Conservation (phyloP, 202 grass and related monocot species). For the Bolboschoenoplectus hybrid region DNA sequence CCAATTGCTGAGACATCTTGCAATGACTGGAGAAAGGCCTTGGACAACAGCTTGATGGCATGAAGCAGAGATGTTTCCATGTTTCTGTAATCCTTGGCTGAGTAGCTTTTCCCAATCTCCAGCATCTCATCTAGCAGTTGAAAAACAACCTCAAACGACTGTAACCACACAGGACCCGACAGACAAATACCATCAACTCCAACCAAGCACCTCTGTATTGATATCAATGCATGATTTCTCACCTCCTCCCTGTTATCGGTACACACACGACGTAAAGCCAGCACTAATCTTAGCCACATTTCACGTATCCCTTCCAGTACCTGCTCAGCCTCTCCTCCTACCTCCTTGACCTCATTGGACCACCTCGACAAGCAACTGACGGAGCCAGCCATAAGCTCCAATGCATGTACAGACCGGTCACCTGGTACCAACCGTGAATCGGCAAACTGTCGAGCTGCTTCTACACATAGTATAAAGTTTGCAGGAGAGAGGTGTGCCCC, state of each 20-base stretch:
- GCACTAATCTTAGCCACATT: slow-evolving; percentile 94
- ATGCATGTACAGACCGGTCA: slow-evolving; percentile 86
- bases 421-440: slow-evolving; percentile 84
- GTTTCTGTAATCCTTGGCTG: slow-evolving; percentile 88
- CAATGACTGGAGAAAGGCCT: slow-evolving; percentile 87
- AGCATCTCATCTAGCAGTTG: slow-evolving; percentile 88
- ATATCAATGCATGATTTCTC: slow-evolving; percentile 83
- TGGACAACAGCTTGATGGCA: slow-evolving; percentile 79
- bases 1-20: slow-evolving; percentile 68
- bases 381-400: slow-evolving; percentile 85
- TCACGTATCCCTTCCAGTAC: slow-evolving; percentile 88
- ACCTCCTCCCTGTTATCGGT: slow-evolving; percentile 91
- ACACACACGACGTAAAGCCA: slow-evolving; percentile 83
- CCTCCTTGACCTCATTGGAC: slow-evolving; percentile 77
- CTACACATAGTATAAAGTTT: slow-evolving; percentile 82
- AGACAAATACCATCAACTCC: slow-evolving; percentile 73
- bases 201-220: slow-evolving; percentile 79
- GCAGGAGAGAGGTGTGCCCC: slow-evolving; percentile 82
- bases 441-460: slow-evolving; percentile 90
- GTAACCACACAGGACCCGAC: slow-evolving; percentile 70
- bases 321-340: slow-evolving; percentile 63
- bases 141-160: slow-evolving; percentile 93
- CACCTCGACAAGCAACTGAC: slow-evolving; percentile 76
- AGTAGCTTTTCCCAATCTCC: slow-evolving; percentile 83
- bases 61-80: slow-evolving; percentile 92